Evolutionary conservation across 495 filamentous ascomycete species (phyloP), one percentile per base, ranked within the genome.

Genomic region (Xylaria sp.): DNA sequence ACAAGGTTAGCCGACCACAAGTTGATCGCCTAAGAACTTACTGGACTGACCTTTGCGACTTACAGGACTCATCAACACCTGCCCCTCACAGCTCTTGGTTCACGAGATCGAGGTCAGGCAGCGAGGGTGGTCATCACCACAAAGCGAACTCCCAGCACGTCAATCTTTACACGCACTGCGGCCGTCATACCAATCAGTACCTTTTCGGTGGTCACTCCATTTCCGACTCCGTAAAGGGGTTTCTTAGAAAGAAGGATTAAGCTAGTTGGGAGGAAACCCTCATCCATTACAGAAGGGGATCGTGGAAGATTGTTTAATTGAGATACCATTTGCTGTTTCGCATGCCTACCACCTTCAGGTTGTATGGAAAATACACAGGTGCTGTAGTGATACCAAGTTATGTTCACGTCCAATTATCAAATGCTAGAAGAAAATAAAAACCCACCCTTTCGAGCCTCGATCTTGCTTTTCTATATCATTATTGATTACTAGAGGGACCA

Each of bases 101-200:
- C 59, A 64, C 19, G 0, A 71, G 43, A 50, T 43, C 37, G 17
- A 65, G 52, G 6, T 59, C 48, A 1, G 37, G 50, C 59, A 65
- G 35, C 21, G 68, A 70, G 26, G 24, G 46, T 31, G 24, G 2
- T 26, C 33, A 57, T 40, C n/a, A n/a, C n/a, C n/a, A n/a, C n/a
- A 78, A 76, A 68, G 50, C 73, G 7, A 63, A 69, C 64, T 73
- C 79, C 29, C 77, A 75, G 5, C 79, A 77, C 9, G 79, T 80
- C 52, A 80, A 80, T 35, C 68, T 73, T 2, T 77, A 79, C 72
- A 79, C 79, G 12, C 71, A 78, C 41, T 80, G 79, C 57, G 79
- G 79, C 6, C 72, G 79, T 8, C 79, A 80, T 55, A 72, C 74
- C 43, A 72, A 80, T 69, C 77, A 80, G 50, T 79, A 74, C 50